These are phyloP conservation scores for Verbascum thapsus DNA, from an alignment of 257 asterid species.

Conservation along the genomic window DNA sequence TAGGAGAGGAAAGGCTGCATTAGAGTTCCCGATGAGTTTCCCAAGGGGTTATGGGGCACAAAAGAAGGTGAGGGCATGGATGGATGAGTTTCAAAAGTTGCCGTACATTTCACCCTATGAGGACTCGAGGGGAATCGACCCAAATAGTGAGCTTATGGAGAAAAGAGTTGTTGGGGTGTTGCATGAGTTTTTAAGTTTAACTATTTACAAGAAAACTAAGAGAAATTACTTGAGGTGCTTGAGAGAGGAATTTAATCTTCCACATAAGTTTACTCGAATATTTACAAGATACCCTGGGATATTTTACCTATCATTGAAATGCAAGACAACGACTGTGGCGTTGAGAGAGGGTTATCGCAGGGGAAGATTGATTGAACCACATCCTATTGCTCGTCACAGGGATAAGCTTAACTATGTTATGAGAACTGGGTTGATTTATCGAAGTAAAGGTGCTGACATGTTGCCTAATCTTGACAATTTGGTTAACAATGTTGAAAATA, in stretches of 20 bases:
- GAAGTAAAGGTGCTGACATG: slow-evolving; percentile 64
- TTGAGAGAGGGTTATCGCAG: slow-evolving; percentile 82
- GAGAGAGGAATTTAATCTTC: slow-evolving; percentile 85
- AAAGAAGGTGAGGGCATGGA: slow-evolving; percentile 92
- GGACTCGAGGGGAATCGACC: slow-evolving; percentile 77
- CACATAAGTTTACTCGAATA: slow-evolving; percentile 82
- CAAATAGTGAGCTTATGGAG: slow-evolving; percentile 91
- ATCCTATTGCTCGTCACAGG: slow-evolving; percentile 70
- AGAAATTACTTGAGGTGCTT: slow-evolving; percentile 83
- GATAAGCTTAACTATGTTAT: slow-evolving; percentile 77
- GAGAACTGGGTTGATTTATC: slow-evolving; percentile 83
- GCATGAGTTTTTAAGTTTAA: slow-evolving; percentile 76
- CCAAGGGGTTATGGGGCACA: slow-evolving; percentile 96
- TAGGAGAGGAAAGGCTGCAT: slow-evolving; percentile 77
- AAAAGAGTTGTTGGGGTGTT: slow-evolving; percentile 90
- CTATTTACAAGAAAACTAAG: slow-evolving; percentile 84
- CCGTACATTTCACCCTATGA: slow-evolving; percentile 96
- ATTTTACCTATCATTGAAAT: slow-evolving; percentile 80
- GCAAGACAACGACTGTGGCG: slow-evolving; percentile 89
- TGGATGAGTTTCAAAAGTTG: slow-evolving; percentile 91
- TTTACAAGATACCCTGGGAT: slow-evolving; percentile 96
- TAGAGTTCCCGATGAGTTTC: slow-evolving; percentile 87
- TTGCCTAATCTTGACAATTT: slow-evolving; percentile 51
- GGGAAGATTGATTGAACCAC: slow-evolving; percentile 70
- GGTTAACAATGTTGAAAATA: slow-evolving; percentile 43